phyloP scores from a whole-genome alignment of 164 flowering plant genomes.

The Annona cherimola region DNA sequence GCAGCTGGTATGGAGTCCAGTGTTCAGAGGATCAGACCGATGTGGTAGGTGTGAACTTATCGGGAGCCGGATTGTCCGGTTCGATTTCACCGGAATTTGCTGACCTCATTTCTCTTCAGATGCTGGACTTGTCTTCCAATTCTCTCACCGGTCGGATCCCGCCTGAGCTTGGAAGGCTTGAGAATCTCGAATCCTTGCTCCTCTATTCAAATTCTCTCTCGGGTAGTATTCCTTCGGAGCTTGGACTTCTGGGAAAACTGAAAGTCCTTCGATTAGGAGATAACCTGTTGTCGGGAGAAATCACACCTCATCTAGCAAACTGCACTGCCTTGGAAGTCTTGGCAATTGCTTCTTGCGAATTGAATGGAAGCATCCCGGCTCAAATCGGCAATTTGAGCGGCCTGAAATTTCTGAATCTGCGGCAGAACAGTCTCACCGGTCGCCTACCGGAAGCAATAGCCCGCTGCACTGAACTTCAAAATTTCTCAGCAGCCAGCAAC shows the following conservation, averaged over 20 bases:
- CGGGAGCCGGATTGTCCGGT: conserved; percentile 63
- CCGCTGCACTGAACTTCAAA: conserved; percentile 46
- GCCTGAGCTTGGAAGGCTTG: conserved; percentile 55
- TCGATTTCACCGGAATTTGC: conserved; percentile 42
- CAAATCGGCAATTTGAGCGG: conserved; percentile 68
- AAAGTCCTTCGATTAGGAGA: conserved; percentile 73
- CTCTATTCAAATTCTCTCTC: conserved; percentile 66
- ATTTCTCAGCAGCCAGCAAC: conserved; percentile 66
- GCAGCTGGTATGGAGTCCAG: conserved; percentile 69
- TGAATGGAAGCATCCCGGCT: conserved; percentile 71
- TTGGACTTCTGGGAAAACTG: conserved; percentile 56
- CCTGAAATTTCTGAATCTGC: conserved; percentile 59
- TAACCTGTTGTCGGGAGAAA: conserved; percentile 54
- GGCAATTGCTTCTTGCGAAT: conserved; percentile 61
- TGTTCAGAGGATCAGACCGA: conserved; percentile 54
- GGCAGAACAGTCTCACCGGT: conserved; percentile 60
- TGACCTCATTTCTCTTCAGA: conserved; percentile 45
- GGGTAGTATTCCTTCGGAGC: conserved; percentile 60
- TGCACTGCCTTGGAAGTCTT: conserved; percentile 52
- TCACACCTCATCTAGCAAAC: conserved; percentile 45
- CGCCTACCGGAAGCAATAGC: conserved; percentile 52
- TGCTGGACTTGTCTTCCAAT: conserved; percentile 67
- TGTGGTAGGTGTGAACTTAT: conserved; percentile 54
- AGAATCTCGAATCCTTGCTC: conserved; percentile 45
- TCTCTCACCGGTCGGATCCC: conserved; percentile 63